Evolutionary conservation across 2,329 filamentous ascomycete genomes (phyloP).

Genomic region (Cercospora citrullina): DNA sequence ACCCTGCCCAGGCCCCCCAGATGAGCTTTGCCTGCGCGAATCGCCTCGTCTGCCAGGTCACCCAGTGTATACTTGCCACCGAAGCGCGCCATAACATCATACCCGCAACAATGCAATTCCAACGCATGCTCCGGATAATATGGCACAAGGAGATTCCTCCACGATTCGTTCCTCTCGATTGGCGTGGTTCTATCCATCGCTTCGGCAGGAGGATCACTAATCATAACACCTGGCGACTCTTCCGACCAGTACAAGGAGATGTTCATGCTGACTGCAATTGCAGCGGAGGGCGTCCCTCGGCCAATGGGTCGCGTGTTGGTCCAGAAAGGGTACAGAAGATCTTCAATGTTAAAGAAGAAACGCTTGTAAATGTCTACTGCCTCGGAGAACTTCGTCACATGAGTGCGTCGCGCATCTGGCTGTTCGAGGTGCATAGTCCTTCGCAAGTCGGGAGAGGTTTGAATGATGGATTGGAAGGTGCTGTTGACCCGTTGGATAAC

Average conservation of each 20-base stretch:
- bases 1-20: slow-evolving; percentile 22
- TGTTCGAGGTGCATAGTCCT: slow-evolving; percentile 25
- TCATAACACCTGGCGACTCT: slow-evolving; percentile 21
- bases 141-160: slow-evolving; percentile 27
- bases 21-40: slow-evolving; percentile 25
- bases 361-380: slow-evolving; percentile 22
- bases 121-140: slow-evolving; percentile 23
- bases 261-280: slow-evolving; percentile 25
- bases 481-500: slow-evolving; percentile 25
- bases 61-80: slow-evolving; percentile 22
- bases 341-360: slow-evolving; percentile 27
- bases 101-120: slow-evolving; percentile 29
- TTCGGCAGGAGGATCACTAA: slow-evolving; percentile 18
- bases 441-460: slow-evolving; percentile 23
- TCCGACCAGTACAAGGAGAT: slow-evolving; percentile 28
- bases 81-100: slow-evolving; percentile 25
- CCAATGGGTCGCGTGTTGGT: slow-evolving; percentile 24
- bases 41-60: slow-evolving; percentile 28
- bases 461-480: slow-evolving; percentile 23
- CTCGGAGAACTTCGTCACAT: slow-evolving; percentile 15
- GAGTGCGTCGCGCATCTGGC: slow-evolving; percentile 5
- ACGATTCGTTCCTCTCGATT: slow-evolving; percentile 24
- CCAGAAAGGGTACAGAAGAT: slow-evolving; percentile 29
- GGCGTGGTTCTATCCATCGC: slow-evolving; percentile 20
- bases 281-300: slow-evolving; percentile 3